Evolutionary conservation across 306 rosid species (phyloP), one percentile per base, ranked within the genome.

Genomic region (Sophora flavescens): DNA sequence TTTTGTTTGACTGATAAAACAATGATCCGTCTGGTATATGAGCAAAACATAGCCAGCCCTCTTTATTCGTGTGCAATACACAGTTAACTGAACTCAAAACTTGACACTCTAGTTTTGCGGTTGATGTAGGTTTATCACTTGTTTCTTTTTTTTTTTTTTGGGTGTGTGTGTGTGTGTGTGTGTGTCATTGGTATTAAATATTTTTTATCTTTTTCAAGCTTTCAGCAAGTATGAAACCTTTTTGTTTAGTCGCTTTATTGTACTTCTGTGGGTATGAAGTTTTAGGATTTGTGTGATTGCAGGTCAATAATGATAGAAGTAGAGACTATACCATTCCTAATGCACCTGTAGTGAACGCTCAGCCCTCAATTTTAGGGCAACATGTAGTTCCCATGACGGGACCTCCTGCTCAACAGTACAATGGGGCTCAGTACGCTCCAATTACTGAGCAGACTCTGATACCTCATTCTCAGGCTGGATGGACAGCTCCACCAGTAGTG

Each of bases 271-370:
- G 32, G 32, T 30, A 30, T 30, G 32, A 30, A 0, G 32, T 30
- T 30, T 30, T 30, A 30, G 32, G 50, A 41, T 74, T 41, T 69
- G 52, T 74, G 69, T 75, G 26, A 63, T 81, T 54, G 50, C 89
- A 92, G 98, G 93, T 92, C 36, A 96, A 96, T 80, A 96, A 96
- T 70, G 99, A 96, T 71, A 87, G 99, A 63, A 91, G 99, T 83
- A 85, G 98, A 82, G 99, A 96, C 78, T 96, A 96, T 65, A 92
- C 99, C 36, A 82, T 91, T 75, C 87, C 99, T 22, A 87, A 70
- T 51, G 44, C 83, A 59, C 87, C 99, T 12, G 76, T 87, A 83
- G 89, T 87, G 82, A 88, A 80, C 33, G 2, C 85, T 8, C 98
- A 89, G 69, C 93, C 93, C 10, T 85, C 97, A 9, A 59, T 89